phyloP scores from a whole-genome alignment of 2,329 filamentous ascomycete species.

The Fusarium albidum region DNA sequence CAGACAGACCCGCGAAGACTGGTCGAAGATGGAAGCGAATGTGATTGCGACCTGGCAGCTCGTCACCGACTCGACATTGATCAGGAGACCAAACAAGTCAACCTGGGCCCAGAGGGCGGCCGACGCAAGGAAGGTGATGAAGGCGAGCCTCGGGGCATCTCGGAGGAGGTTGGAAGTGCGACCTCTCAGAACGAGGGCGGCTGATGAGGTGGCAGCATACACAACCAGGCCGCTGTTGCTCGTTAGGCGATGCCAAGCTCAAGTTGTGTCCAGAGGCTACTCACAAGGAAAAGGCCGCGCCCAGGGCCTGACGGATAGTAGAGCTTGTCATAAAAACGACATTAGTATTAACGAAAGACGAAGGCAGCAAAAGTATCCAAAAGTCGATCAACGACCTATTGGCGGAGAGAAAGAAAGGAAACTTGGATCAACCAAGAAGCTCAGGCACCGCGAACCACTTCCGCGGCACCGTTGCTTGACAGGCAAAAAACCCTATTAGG shows the following conservation, averaged over 20 bases:
- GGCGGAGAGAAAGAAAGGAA: constrained; percentile 11
- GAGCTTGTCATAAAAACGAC: constrained; percentile 53
- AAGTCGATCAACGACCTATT: constrained; percentile 40
- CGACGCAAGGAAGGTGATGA: constrained; percentile 61
- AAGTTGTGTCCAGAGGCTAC: constrained; percentile 28
- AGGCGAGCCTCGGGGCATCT: constrained; percentile 71
- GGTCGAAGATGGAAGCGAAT: constrained; percentile 64
- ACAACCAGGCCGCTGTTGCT: constrained; percentile 58
- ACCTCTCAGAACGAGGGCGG: constrained; percentile 56
- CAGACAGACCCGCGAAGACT: constrained; percentile 61
- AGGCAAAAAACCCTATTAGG: constrained; percentile 20
- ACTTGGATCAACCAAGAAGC: constrained; percentile 32
- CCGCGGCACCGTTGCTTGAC: constrained; percentile 18
- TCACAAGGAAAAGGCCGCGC: constrained; percentile 65
- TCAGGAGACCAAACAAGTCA: constrained; percentile 59
- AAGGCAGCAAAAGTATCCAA: constrained; percentile 44
- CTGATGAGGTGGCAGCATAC: constrained; percentile 57
- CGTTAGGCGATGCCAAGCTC: constrained; percentile 38
- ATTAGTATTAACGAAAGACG: constrained; percentile 37
- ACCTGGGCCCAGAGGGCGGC: constrained; percentile 62
- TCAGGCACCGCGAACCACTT: constrained; percentile 23
- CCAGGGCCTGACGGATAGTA: constrained; percentile 56
- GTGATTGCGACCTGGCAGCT: constrained; percentile 61
- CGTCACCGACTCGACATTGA: constrained; percentile 51
- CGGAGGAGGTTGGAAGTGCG: constrained; percentile 59